These are phyloP conservation scores for Phaeodactylum tricornutum DNA, from an alignment of 108 stramenopile genomes.

Conservation along the genomic window DNA sequence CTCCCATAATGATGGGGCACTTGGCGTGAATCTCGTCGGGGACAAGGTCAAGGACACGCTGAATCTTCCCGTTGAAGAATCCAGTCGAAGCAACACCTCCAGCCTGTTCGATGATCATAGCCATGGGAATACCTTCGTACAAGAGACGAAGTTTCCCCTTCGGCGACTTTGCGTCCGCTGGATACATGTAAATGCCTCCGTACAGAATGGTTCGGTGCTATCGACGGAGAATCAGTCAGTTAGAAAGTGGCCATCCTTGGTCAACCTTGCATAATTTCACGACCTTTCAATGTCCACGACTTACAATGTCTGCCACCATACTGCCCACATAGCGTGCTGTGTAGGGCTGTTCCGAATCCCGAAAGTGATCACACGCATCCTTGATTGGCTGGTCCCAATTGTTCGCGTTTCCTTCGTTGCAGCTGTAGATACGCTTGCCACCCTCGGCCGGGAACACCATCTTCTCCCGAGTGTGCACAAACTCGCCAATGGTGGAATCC, in stretches of 20 bases:
- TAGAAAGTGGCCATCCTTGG: too few species aligned
- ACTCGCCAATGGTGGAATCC: slow-evolving; percentile 97
- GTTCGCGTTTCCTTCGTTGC: slow-evolving; percentile 94
- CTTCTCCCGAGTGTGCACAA: slow-evolving; percentile 88
- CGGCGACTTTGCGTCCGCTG: slow-evolving; percentile 87
- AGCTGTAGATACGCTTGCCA: slow-evolving; percentile 93
- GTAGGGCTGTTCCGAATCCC: slow-evolving; percentile 73
- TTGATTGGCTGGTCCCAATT: slow-evolving; percentile 94
- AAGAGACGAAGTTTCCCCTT: slow-evolving; percentile 95
- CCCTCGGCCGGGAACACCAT: slow-evolving; percentile 86
- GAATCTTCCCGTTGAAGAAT: slow-evolving; percentile 84
- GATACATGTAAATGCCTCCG: slow-evolving; percentile 98
- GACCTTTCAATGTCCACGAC: too few species aligned
- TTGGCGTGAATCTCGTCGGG: slow-evolving; percentile 93
- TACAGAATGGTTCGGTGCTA: slow-evolving; percentile 99
- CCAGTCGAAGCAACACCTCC: slow-evolving; percentile 96
- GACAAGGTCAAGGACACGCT: slow-evolving; percentile 83
- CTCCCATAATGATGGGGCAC: slow-evolving; percentile 96
- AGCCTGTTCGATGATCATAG: slow-evolving; percentile 96
- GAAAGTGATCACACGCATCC: slow-evolving; percentile 84
- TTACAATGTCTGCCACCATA: slow-evolving; percentile 99
- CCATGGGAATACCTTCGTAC: slow-evolving; percentile 99
- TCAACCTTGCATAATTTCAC: too few species aligned
- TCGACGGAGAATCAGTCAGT: too few species aligned
- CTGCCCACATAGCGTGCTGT: slow-evolving; percentile 95